Base-by-base conservation (phyloP, 148 eudicot species). In the Fagopyrum homotropicum region DNA sequence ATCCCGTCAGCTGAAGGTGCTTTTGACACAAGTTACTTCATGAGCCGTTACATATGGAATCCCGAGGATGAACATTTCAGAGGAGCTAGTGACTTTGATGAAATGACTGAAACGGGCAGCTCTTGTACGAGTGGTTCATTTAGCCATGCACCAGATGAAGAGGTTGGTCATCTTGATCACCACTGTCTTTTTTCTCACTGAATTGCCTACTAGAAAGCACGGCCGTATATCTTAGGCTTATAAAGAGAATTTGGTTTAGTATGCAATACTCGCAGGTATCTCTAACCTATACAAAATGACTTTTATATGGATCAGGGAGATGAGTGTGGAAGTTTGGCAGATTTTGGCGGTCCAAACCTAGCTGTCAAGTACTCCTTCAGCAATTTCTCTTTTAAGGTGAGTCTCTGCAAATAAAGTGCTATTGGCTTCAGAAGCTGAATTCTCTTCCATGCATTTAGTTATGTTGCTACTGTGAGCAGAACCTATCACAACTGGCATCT, bases 21-120 rank as follows among this genome's bases (percentile, higher is more conserved):
- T 75, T 93, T 75, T 59, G 99, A 96, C 76, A 96, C 99, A n/a
- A 88, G 99, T 77, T 96, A 96, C 82, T 96, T 96, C 79, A 90
- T 86, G 94, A 96, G 98, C 82, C 99, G 99, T 45, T 90, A 96
- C 80, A 84, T 96, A 60, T 96, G 99, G 99, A 96, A 88, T 84
- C 90, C 93, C 19, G 97, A 96, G 81, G 96, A 88, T 73, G 96
- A 86, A 75, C 86, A 89, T 79, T 86, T 89, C 55, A 79, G 76
- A 78, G 99, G 98, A 78, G 87, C 90, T 56, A 96, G 99, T 76
- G 99, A 96, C 80, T 90, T 88, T 82, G 98, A 92, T 77, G 91
- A 89, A 43, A 75, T 90, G 85, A 88, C 90, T 77, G 98, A 91
- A 75, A 80, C 90, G 35, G 85, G 94, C 78, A 92, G 93, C 78